These are phyloP conservation scores for Pseudocercospora crystallina DNA, from an alignment of 2,329 filamentous ascomycete species.

Conservation along the genomic window DNA sequence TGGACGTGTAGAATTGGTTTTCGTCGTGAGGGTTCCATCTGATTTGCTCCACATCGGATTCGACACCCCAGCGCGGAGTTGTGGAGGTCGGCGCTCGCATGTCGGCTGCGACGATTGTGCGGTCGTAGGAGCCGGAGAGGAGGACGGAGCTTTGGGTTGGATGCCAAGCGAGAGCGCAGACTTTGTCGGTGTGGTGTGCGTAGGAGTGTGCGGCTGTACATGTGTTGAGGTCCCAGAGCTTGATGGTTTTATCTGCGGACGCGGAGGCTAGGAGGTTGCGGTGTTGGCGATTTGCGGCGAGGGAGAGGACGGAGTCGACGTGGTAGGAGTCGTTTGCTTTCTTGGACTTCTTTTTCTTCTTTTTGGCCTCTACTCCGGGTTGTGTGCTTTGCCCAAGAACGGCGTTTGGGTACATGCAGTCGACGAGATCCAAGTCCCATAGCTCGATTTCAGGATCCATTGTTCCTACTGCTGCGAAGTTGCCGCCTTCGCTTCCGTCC, in stretches of 20 bases:
- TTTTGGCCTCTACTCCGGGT: constrained; percentile 48
- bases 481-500: constrained; percentile 65
- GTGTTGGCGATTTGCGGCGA: constrained; percentile 90
- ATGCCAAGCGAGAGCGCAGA: constrained; percentile 95
- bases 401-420: constrained; percentile 97
- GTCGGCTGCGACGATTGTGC: constrained; percentile 89
- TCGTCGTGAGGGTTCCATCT: constrained; percentile 90
- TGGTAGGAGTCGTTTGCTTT: constrained; percentile 91
- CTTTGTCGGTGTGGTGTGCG: constrained; percentile 93
- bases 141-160: constrained; percentile 81
- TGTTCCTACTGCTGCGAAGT: constrained; percentile 92
- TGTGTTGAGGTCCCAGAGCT: constrained; percentile 95
- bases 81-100: constrained; percentile 89
- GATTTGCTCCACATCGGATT: constrained; percentile 91
- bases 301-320: constrained; percentile 86
- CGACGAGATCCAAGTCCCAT: constrained; percentile 93
- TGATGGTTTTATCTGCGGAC: constrained; percentile 94
- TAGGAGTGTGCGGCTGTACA: constrained; percentile 94
- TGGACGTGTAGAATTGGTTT: constrained; percentile 91
- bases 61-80: constrained; percentile 83
- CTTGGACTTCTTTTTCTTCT: constrained; percentile 85
- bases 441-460: constrained; percentile 99
- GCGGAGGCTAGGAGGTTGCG: constrained; percentile 91
- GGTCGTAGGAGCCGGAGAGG: constrained; percentile 91
- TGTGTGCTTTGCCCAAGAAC: constrained; percentile 72